Conservation (phyloP, 345 rosid species). For the Sonneratia caseolaris region DNA sequence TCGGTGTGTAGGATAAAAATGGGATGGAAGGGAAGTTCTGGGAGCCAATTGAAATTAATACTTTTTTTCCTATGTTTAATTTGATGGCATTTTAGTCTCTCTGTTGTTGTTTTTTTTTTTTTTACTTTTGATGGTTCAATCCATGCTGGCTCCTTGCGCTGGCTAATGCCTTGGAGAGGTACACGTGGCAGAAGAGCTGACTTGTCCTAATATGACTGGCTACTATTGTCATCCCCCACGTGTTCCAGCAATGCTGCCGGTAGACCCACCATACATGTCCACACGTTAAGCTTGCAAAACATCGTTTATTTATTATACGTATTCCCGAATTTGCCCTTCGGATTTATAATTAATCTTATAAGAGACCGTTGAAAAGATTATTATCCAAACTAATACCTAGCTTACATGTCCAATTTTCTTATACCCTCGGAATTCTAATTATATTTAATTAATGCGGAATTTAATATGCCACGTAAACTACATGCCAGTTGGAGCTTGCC, state of each 20-base stretch:
- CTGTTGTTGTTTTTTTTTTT: not conserved
- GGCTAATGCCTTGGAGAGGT: not conserved
- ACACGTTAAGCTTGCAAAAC: not conserved
- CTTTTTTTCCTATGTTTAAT: not conserved
- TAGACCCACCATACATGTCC: not conserved
- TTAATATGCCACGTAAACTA: too few relatives aligned
- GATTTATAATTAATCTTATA: too few relatives aligned
- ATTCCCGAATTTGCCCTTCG: too few relatives aligned
- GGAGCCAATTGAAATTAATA: not conserved
- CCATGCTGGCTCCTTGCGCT: not conserved
- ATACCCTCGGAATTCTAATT: too few relatives aligned
- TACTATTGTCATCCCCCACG: not conserved
- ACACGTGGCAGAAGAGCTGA: constrained; percentile 1
- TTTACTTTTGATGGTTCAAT: not conserved
- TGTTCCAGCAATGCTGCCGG: not conserved
- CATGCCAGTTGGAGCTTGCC: too few relatives aligned
- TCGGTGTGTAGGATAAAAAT: not conserved
- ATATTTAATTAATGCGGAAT: too few relatives aligned
- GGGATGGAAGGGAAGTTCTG: not conserved
- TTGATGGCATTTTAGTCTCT: not conserved
- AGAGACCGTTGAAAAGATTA: too few relatives aligned
- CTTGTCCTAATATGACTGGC: not conserved
- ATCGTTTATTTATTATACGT: too few relatives aligned
- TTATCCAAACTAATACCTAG: too few relatives aligned
- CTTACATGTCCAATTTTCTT: too few relatives aligned